These are phyloP conservation scores for Leccinum fuscescens DNA, from an alignment of 1,284 basidiomycete genomes.

Conservation along the genomic window DNA sequence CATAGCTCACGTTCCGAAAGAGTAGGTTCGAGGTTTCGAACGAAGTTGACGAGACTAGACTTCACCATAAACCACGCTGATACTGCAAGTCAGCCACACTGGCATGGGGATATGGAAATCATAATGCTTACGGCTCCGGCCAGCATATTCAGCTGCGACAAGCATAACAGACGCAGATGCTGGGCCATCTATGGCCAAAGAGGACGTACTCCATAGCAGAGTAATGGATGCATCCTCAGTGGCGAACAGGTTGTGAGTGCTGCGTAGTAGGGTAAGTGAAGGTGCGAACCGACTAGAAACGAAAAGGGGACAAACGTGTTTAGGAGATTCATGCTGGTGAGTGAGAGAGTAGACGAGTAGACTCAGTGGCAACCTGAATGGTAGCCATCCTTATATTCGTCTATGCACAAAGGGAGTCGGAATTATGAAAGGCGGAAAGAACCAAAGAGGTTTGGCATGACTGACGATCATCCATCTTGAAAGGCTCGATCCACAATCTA, in stretches of 20 bases:
- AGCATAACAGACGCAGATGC: not conserved
- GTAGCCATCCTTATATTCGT: no score
- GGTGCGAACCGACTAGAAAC: not conserved
- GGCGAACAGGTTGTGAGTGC: not conserved
- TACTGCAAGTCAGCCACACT: not conserved
- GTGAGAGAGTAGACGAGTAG: no score
- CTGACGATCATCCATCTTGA: no score
- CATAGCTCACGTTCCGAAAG: not conserved
- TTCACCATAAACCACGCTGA: not conserved
- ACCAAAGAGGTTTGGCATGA: no score
- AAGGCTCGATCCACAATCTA: no score
- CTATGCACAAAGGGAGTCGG: no score
- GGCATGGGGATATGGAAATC: not conserved
- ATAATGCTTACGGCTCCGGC: not conserved
- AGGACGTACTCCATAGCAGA: not conserved
- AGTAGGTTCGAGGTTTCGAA: not conserved
- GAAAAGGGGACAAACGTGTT: not conserved
- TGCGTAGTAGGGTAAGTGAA: not conserved
- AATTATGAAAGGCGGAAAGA: no score
- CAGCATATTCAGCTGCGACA: not conserved
- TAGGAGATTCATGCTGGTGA: not conserved
- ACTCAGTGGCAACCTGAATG: no score
- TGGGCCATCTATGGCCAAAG: not conserved
- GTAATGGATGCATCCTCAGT: not conserved
- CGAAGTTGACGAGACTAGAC: not conserved